A percentile compares a stretch with the other conserved stretches of the same genome.
Conservation (phyloP, 2,329 filamentous ascomycete species). For the Xylaria hypoxylon region DNA sequence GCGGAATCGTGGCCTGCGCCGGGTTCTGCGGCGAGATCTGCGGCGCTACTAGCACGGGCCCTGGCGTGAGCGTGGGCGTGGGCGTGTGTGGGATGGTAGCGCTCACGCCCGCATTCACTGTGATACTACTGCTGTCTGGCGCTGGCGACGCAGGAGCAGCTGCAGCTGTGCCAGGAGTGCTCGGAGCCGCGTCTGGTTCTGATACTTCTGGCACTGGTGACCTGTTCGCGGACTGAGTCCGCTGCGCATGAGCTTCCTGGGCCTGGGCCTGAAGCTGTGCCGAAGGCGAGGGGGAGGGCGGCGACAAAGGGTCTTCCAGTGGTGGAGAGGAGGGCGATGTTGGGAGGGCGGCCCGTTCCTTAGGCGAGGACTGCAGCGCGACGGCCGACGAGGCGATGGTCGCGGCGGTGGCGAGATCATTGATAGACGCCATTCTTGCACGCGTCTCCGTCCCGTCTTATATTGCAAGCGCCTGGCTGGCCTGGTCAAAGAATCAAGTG, state of each 20-base stretch:
- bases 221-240: constrained; percentile 23
- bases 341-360: constrained; percentile 33
- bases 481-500: background rate
- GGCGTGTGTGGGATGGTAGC: constrained; percentile 19
- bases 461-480: constrained; percentile 24
- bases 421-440: constrained; percentile 59
- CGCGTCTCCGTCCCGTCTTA: constrained; percentile 16
- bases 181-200: constrained; percentile 25
- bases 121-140: constrained; percentile 30
- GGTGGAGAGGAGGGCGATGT: constrained; percentile 31
- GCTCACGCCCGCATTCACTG: constrained; percentile 27
- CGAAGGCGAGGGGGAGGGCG: constrained; percentile 34
- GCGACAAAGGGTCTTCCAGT: constrained; percentile 17
- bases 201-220: constrained; percentile 26
- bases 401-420: constrained; percentile 62
- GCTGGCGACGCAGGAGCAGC: constrained; percentile 19
- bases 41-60: constrained; percentile 46
- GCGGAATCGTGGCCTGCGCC: constrained; percentile 45
- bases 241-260: constrained; percentile 36
- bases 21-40: constrained; percentile 46
- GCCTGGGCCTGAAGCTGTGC: constrained; percentile 39
- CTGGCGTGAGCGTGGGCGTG: constrained; percentile 29
- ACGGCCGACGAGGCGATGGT: constrained; percentile 57
- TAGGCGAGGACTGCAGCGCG: constrained; percentile 44
- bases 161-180: constrained; percentile 21